Evolutionary conservation across 345 rosid genomes (phyloP).

Genomic region (Citrus unshiu): DNA sequence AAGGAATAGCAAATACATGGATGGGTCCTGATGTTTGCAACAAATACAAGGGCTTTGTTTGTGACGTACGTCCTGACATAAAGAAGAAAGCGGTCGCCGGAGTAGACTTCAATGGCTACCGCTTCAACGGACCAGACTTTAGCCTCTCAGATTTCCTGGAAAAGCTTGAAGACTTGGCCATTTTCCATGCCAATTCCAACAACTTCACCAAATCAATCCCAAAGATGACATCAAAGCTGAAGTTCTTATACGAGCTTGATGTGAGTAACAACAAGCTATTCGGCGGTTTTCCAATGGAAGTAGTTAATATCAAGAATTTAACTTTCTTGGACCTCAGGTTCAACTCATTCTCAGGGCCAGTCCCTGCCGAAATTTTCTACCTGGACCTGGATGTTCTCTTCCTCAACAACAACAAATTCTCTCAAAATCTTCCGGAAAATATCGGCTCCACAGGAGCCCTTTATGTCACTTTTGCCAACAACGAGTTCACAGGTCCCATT

Average conservation of each 20-base stretch:
- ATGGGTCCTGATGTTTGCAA: conserved; percentile 16
- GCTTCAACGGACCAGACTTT: conserved; percentile 15
- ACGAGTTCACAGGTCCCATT: conserved; percentile 41
- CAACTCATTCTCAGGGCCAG: conserved; percentile 34
- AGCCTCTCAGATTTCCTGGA: conserved; percentile 24
- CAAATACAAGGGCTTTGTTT: conserved; percentile 33
- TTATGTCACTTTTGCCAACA: conserved; percentile 59
- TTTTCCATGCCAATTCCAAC: conserved; percentile 57
- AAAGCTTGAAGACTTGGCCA: conserved; percentile 31
- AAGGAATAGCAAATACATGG: conserved; percentile 20
- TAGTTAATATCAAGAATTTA: conserved; percentile 22
- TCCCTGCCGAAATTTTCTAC: conserved; percentile 32
- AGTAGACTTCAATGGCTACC: conserved; percentile 40
- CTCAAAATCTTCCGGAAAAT: conserved; percentile 32
- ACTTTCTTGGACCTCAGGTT: conserved; percentile 53
- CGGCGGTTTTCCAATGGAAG: conserved; percentile 34
- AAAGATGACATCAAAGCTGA: not conserved
- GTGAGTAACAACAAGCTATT: conserved; percentile 46
- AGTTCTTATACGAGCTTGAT: conserved; percentile 49
- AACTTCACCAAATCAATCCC: conserved; percentile 30
- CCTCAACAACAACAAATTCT: conserved; percentile 50
- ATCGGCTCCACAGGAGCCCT: conserved; percentile 39
- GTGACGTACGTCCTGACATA: conserved; percentile 24
- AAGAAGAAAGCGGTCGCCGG: conserved; percentile 24
- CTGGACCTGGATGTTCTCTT: conserved; percentile 50